These are phyloP conservation scores for Berkeleyomyces basicola DNA, from an alignment of 2,329 filamentous ascomycete species.

Conservation along the genomic window DNA sequence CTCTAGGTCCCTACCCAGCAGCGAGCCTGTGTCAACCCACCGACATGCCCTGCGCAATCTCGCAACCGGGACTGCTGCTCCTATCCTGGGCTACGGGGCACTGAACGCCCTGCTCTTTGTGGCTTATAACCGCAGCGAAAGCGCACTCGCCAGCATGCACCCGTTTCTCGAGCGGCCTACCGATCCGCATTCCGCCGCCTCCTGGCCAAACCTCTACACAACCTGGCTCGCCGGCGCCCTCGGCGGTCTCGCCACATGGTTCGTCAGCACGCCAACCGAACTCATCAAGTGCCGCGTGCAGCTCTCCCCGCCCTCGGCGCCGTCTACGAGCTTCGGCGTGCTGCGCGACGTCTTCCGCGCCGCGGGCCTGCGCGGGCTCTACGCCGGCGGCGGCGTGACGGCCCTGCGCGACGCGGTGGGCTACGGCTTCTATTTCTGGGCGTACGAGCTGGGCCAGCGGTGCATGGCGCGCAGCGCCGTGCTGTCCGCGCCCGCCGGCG, in stretches of 20 bases:
- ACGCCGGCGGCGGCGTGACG: slow-evolving; percentile 67
- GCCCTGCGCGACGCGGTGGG: slow-evolving; percentile 71
- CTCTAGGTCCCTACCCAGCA: neutral
- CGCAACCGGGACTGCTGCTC: slow-evolving; percentile 58
- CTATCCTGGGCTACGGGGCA: slow-evolving; percentile 76
- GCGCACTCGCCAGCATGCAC: slow-evolving; percentile 32
- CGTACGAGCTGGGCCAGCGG: slow-evolving; percentile 47
- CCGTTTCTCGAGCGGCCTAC: neutral
- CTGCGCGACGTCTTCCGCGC: slow-evolving; percentile 41
- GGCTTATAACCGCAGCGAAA: slow-evolving; percentile 73
- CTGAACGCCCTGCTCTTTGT: slow-evolving; percentile 83
- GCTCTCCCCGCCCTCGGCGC: slow-evolving; percentile 24
- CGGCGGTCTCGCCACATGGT: slow-evolving; percentile 71
- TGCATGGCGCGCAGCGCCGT: slow-evolving; percentile 13
- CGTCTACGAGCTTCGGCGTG: slow-evolving; percentile 34
- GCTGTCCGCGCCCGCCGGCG: slow-evolving; percentile 11
- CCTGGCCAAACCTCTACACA: slow-evolving; percentile 37
- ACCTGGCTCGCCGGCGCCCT: slow-evolving; percentile 67
- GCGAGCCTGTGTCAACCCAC: neutral
- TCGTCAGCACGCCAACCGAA: slow-evolving; percentile 77
- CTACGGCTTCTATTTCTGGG: slow-evolving; percentile 98
- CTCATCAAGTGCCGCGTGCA: slow-evolving; percentile 82
- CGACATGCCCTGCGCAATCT: slow-evolving; percentile 20
- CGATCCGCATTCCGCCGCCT: slow-evolving; percentile 18
- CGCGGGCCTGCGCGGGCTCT: slow-evolving; percentile 52